These are phyloP conservation scores for Apiospora saccharicola DNA, from an alignment of 2,329 filamentous ascomycete genomes.

Conservation along the genomic window DNA sequence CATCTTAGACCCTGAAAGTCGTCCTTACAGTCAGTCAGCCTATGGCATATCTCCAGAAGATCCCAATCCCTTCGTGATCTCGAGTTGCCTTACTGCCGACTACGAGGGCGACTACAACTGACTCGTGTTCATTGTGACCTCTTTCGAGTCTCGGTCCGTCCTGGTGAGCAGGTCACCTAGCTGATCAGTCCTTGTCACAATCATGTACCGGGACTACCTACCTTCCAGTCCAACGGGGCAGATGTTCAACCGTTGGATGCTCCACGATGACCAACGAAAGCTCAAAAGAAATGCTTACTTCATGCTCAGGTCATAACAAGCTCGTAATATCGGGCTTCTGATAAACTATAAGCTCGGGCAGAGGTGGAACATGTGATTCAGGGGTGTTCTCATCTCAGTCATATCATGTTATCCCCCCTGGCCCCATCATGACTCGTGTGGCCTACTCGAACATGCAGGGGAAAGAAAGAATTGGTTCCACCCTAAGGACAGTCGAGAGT, in stretches of 20 bases:
- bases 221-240: too few relatives aligned
- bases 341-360: neutral
- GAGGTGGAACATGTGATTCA: neutral
- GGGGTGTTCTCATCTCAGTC: neutral
- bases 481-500: neutral
- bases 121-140: neutral
- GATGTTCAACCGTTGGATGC: too few relatives aligned
- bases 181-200: neutral
- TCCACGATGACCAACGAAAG: neutral
- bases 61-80: neutral
- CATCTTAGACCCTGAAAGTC: neutral
- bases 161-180: neutral
- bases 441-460: neutral
- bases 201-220: neutral
- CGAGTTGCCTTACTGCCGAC: neutral
- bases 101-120: too few relatives aligned
- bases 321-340: neutral
- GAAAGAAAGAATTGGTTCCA: neutral
- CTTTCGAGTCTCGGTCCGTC: too few relatives aligned
- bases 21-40: neutral
- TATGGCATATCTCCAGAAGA: neutral
- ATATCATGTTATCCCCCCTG: neutral
- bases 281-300: neutral
- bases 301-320: neutral
- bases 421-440: neutral